Evolutionary conservation across 805 yeast genomes (phyloP).

Genomic region (Candida pseudoglaebosa): DNA sequence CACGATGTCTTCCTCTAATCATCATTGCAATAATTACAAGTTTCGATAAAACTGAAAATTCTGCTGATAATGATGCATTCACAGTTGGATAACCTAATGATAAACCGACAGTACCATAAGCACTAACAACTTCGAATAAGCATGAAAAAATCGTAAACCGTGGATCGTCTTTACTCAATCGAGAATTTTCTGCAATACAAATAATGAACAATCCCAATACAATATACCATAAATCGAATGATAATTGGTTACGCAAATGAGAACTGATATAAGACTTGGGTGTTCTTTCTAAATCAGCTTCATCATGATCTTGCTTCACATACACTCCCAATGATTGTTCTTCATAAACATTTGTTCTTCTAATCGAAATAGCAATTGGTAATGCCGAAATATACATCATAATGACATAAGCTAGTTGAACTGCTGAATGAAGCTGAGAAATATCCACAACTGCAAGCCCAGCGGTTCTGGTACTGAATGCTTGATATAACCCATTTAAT

Average conservation of each 20-base stretch:
- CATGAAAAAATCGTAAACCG: slow-evolving; percentile 66
- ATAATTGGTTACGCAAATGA: slow-evolving; percentile 86
- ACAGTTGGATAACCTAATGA: slow-evolving; percentile 76
- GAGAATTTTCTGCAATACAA: slow-evolving; percentile 78
- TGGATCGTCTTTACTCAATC: slow-evolving; percentile 40
- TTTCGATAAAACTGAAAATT: slow-evolving; percentile 71
- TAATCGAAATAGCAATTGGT: slow-evolving; percentile 92
- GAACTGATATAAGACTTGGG: slow-evolving; percentile 69
- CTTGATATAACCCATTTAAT: slow-evolving; percentile 83
- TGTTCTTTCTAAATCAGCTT: slow-evolving; percentile 34
- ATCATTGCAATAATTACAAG: slow-evolving; percentile 83
- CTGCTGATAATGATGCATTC: slow-evolving; percentile 66
- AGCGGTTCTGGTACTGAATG: slow-evolving; percentile 90
- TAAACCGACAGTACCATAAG: slow-evolving; percentile 95
- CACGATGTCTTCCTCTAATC: slow-evolving; percentile 95
- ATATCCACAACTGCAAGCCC: slow-evolving; percentile 79
- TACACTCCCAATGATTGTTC: slow-evolving; percentile 96
- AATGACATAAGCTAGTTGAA: slow-evolving; percentile 87
- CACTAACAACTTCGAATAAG: slow-evolving; percentile 86
- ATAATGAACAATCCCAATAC: slow-evolving; percentile 81
- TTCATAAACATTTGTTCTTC: slow-evolving; percentile 96
- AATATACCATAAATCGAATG: slow-evolving; percentile 93
- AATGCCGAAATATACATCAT: slow-evolving; percentile 98
- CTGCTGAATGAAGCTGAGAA: slow-evolving; percentile 75
- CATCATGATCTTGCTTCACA: slow-evolving; percentile 30